Percentiles rank a stretch among this genome's conserved stretches.
Evolutionary conservation across 768 basidiomycete species (phyloP).

Genomic region (Tricholoma flavovirens): DNA sequence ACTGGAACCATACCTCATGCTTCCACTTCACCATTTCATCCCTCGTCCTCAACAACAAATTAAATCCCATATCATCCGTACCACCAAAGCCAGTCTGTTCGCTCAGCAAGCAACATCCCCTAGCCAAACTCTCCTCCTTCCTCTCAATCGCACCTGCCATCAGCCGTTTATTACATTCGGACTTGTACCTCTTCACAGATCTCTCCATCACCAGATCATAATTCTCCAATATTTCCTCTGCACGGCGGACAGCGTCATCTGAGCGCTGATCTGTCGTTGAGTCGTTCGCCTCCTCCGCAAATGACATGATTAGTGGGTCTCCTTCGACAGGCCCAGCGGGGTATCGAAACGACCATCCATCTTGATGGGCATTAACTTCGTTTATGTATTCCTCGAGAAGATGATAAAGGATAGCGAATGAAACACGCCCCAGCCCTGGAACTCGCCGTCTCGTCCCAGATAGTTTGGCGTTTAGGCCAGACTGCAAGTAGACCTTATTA

Average conservation of each 20-base stretch:
- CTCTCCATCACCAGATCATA: conserved; percentile 34
- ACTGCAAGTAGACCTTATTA: conserved; percentile 18
- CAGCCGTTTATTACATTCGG: conserved; percentile 31
- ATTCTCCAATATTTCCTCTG: conserved; percentile 28
- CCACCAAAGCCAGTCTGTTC: conserved; percentile 43
- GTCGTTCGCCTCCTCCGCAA: conserved; percentile 41
- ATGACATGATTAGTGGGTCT: conserved; percentile 35
- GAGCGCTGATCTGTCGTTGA: conserved; percentile 35
- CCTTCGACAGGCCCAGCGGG: conserved; percentile 20
- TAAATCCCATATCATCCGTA: conserved; percentile 35
- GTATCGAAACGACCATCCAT: conserved; percentile 31
- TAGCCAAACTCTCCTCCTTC: conserved; percentile 33
- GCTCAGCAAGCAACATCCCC: conserved; percentile 37
- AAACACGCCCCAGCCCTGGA: conserved; percentile 32
- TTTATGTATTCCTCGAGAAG: conserved; percentile 39
- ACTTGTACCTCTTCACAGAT: conserved; percentile 34
- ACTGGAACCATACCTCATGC: conserved; percentile 24
- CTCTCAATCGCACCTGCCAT: conserved; percentile 28
- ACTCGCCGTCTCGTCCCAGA: conserved; percentile 31
- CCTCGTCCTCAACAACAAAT: conserved; percentile 32
- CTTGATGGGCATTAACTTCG: conserved; percentile 40
- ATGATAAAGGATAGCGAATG: conserved; percentile 36
- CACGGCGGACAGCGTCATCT: conserved; percentile 28
- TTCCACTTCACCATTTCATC: conserved; percentile 37
- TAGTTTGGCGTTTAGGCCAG: conserved; percentile 31